Evolutionary conservation across 2,329 filamentous ascomycete species (phyloP).

Genomic region (Calonectria multiphialidica): DNA sequence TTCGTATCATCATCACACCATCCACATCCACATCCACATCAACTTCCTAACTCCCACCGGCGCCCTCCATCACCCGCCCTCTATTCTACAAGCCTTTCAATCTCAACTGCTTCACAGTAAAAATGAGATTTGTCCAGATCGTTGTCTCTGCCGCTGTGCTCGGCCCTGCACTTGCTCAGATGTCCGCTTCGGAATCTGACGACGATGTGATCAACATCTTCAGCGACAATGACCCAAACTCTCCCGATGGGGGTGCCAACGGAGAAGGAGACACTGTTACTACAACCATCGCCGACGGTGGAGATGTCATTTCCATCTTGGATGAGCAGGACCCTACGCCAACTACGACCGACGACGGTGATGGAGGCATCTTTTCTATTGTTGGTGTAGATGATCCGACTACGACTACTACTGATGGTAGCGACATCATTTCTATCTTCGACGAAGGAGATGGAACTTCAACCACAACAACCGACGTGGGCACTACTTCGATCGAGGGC

Average conservation of each 20-base stretch:
- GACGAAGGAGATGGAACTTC: background rate
- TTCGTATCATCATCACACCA: background rate
- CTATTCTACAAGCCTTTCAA: background rate
- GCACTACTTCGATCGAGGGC: background rate
- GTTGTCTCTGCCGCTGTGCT: slow-evolving; percentile 3
- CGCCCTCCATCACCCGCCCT: background rate
- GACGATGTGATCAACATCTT: background rate
- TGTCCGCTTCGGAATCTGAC: background rate
- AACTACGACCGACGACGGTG: background rate
- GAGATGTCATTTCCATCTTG: background rate
- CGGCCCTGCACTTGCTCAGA: slow-evolving; percentile 4
- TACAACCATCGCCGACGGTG: background rate
- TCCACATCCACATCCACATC: background rate
- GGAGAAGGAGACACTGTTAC: background rate
- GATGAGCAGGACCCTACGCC: background rate
- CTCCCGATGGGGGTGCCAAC: background rate
- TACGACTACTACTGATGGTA: background rate
- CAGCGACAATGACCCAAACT: background rate
- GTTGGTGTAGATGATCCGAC: background rate
- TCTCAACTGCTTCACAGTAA: background rate
- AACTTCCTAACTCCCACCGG: background rate
- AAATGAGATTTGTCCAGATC: slow-evolving; percentile 13
- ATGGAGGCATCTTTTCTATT: background rate
- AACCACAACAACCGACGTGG: background rate
- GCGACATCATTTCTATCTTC: background rate